Percentiles rank a stretch among this genome's conserved stretches.
Conservation (phyloP, 495 filamentous ascomycete genomes). For the Talaromyces stipitatus region DNA sequence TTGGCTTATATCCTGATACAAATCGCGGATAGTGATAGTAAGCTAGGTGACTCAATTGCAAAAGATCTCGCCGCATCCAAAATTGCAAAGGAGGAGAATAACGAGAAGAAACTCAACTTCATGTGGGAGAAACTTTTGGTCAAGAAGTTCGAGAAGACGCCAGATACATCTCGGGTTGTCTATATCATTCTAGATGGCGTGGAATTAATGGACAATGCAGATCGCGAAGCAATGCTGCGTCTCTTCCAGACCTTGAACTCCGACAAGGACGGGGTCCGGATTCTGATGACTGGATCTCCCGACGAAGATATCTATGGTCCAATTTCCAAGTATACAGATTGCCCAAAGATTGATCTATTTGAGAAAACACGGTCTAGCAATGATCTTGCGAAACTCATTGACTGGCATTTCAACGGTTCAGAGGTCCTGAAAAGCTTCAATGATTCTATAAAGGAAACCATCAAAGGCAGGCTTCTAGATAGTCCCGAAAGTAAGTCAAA, state of each 20-base stretch:
- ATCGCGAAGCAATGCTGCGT: background rate
- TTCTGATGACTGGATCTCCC: background rate
- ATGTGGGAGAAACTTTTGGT: slow-evolving; percentile 1
- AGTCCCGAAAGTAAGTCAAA: background rate
- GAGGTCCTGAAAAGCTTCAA: background rate
- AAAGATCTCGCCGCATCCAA: background rate
- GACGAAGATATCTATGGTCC: background rate
- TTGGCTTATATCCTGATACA: background rate
- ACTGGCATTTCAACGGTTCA: background rate
- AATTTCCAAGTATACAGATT: background rate
- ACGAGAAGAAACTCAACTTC: background rate
- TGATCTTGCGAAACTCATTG: background rate
- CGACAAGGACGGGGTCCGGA: background rate
- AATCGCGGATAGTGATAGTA: background rate
- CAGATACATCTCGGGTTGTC: background rate
- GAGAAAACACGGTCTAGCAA: background rate
- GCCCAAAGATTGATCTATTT: background rate
- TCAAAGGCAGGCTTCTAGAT: background rate
- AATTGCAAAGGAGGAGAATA: background rate
- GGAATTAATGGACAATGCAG: background rate
- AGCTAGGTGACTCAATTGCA: background rate
- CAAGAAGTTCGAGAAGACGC: background rate
- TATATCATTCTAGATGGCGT: background rate
- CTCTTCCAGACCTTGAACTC: background rate
- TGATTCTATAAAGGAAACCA: background rate